Conservation (phyloP, 2,329 filamentous ascomycete species). For the Neofusicoccum sp. region DNA sequence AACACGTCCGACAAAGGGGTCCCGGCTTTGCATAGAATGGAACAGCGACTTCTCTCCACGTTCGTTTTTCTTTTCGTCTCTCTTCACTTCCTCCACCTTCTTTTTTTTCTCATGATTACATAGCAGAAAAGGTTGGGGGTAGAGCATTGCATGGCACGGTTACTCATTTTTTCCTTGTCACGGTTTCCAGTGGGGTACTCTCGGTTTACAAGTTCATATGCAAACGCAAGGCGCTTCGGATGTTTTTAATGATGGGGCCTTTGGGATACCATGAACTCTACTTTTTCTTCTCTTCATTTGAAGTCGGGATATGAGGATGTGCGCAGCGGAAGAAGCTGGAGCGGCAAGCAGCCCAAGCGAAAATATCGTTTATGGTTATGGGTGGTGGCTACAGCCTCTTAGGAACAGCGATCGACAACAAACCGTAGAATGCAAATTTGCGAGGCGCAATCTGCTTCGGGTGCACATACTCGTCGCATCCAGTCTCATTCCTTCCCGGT, state of each 20-base stretch:
- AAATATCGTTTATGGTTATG: too few species aligned
- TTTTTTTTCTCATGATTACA: background rate
- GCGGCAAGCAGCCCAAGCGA: too few species aligned
- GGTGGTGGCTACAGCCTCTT: too few species aligned
- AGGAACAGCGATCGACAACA: too few species aligned
- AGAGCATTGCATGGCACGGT: constrained; percentile 8
- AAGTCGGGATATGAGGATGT: background rate
- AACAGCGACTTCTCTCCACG: background rate
- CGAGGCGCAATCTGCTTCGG: too few species aligned
- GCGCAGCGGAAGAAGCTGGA: too few species aligned
- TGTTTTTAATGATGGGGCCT: background rate
- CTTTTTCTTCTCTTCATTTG: background rate
- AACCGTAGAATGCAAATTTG: too few species aligned
- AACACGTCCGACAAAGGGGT: too few species aligned
- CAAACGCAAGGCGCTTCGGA: constrained; percentile 13
- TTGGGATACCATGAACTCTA: constrained; percentile 9
- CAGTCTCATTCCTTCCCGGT: too few species aligned
- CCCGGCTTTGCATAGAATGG: too few species aligned
- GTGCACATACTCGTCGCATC: too few species aligned
- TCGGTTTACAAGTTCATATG: background rate
- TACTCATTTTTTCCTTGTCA: background rate
- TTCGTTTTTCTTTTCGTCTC: background rate
- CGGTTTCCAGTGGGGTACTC: too few species aligned
- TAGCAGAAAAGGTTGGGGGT: background rate
- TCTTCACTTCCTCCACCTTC: constrained; percentile 1